Conservation (phyloP, 2,329 filamentous ascomycete genomes). For the Pseudocercospora cruenta region DNA sequence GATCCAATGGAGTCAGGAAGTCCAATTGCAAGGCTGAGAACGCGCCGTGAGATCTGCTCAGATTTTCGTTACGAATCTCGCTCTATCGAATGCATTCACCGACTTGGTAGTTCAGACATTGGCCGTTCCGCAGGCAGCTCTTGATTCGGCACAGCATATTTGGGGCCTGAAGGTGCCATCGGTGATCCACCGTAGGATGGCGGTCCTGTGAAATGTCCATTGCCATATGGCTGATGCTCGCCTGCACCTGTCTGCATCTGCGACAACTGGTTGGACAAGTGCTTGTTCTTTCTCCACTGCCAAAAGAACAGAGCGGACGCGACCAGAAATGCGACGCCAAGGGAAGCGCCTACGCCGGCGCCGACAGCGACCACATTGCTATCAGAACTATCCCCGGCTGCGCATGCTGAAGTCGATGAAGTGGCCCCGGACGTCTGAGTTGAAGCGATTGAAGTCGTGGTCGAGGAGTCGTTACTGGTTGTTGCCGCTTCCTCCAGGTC, state of each 20-base stretch:
- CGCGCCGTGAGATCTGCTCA: too few species aligned
- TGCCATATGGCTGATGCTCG: not conserved
- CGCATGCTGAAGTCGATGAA: not conserved
- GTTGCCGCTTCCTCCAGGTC: not conserved
- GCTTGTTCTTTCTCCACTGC: constrained; percentile 6
- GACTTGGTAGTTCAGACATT: not conserved
- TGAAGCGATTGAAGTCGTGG: not conserved
- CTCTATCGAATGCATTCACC: not conserved
- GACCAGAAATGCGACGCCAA: not conserved
- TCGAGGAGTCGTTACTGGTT: not conserved
- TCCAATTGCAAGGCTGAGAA: too few species aligned
- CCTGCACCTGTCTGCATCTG: not conserved
- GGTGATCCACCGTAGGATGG: not conserved
- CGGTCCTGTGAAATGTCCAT: not conserved
- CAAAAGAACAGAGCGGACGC: not conserved
- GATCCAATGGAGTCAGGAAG: too few species aligned
- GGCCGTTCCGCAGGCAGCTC: not conserved
- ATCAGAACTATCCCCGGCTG: too few species aligned
- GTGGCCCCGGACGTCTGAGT: not conserved
- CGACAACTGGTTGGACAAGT: not conserved
- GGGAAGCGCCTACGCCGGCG: not conserved
- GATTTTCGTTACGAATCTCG: too few species aligned
- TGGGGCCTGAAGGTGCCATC: not conserved
- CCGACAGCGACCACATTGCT: not conserved
- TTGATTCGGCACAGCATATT: not conserved